phyloP scores from a whole-genome alignment of 176 grass and related monocot species.

The Sorghum bicolor region DNA sequence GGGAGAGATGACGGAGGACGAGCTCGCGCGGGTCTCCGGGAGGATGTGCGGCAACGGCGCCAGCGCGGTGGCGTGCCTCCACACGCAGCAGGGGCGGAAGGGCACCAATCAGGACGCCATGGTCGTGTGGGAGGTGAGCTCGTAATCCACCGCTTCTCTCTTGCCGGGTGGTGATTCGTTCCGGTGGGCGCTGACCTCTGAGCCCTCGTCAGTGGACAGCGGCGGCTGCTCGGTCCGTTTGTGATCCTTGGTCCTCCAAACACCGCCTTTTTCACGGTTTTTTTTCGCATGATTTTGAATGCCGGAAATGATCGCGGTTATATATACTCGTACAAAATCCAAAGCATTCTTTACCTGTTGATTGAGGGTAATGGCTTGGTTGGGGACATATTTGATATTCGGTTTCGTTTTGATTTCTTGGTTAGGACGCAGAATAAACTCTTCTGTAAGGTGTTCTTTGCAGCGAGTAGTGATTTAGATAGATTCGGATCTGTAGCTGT shows the following conservation, averaged over 20 bases:
- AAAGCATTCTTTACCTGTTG: slow-evolving; percentile 14
- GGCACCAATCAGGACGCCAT: slow-evolving; percentile 99
- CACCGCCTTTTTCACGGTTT: slow-evolving; percentile 9
- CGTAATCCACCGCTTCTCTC: slow-evolving; percentile 14
- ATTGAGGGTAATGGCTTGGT: slow-evolving; percentile 21
- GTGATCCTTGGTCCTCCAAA: slow-evolving; percentile 30
- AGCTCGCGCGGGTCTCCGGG: slow-evolving; percentile 60
- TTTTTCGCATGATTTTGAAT: neutral
- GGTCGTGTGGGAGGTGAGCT: slow-evolving; percentile 87
- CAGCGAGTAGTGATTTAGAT: slow-evolving; percentile 4
- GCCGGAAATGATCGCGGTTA: slow-evolving; percentile 18
- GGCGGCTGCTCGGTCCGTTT: neutral
- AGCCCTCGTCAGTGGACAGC: neutral
- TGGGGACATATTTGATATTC: slow-evolving; percentile 20
- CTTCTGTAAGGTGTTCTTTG: neutral
- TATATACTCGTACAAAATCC: slow-evolving; percentile 21
- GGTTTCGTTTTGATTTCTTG: slow-evolving; percentile 11
- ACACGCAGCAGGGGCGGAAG: slow-evolving; percentile 96
- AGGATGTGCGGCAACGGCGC: slow-evolving; percentile 72
- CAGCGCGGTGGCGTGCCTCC: slow-evolving; percentile 62
- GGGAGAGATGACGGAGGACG: slow-evolving; percentile 53
- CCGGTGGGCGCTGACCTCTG: slow-evolving; percentile 18
- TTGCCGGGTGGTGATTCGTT: slow-evolving; percentile 11
- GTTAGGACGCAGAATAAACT: neutral
- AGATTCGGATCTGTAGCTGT: slow-evolving; percentile 10